A percentile compares a stretch with the other conserved stretches of the same genome.
phyloP scores from a whole-genome alignment of 768 basidiomycete species.

The Serendipita sp. region DNA sequence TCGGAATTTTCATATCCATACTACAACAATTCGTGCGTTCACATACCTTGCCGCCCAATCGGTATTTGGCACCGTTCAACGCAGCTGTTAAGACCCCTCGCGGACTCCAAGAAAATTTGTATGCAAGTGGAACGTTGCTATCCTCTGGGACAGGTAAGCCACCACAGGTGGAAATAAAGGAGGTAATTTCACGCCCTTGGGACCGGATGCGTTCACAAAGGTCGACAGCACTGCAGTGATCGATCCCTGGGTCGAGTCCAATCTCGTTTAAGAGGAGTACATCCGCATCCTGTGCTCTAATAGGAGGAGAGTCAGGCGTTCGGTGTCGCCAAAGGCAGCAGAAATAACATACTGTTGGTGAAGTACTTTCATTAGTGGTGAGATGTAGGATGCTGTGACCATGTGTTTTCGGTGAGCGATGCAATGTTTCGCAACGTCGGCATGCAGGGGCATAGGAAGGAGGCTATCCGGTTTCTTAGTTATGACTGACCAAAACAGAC shows the following conservation, averaged over 20 bases:
- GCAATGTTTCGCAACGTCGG: conserved; percentile 53
- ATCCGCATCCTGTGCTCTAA: conserved; percentile 42
- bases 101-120: conserved; percentile 91
- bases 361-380: conserved; percentile 53
- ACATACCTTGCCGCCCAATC: conserved; percentile 40
- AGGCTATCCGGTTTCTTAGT: conserved; percentile 31
- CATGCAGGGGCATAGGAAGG: conserved; percentile 63
- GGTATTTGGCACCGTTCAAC: conserved; percentile 52
- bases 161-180: conserved; percentile 85
- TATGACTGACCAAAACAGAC: background rate
- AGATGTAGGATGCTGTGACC: conserved; percentile 85
- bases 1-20: too few species aligned
- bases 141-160: conserved; percentile 70
- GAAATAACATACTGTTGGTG: conserved; percentile 36
- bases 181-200: conserved; percentile 39
- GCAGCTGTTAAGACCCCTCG: conserved; percentile 73
- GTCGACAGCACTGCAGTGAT: conserved; percentile 72
- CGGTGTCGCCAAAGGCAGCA: background rate
- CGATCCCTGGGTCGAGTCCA: conserved; percentile 77
- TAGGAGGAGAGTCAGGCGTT: background rate
- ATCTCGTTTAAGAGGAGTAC: conserved; percentile 80
- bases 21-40: background rate
- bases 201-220: conserved; percentile 38
- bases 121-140: conserved; percentile 52
- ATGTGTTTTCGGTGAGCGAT: conserved; percentile 55